Conservation (phyloP, 2,329 filamentous ascomycete species). For the Ilyonectria robusta region DNA sequence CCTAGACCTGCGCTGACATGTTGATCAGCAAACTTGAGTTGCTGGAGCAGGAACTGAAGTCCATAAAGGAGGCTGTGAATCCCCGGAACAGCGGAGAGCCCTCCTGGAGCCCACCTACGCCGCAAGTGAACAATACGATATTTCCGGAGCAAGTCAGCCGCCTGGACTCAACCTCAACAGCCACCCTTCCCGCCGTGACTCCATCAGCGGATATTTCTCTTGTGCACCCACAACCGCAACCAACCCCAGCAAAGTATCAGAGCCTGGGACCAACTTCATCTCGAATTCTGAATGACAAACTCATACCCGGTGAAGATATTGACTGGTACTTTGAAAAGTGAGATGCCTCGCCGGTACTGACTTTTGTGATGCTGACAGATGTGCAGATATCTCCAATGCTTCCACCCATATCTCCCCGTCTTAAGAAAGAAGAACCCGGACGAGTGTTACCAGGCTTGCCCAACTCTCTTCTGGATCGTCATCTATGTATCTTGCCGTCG, state of each 20-base stretch:
- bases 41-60: conserved; percentile 67
- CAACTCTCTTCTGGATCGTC: conserved; percentile 69
- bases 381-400: conserved; percentile 65
- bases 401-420: conserved; percentile 67
- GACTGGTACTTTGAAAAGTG: conserved; percentile 70
- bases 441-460: conserved; percentile 62
- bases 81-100: conserved; percentile 39
- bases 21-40: conserved; percentile 67
- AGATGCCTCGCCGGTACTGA: conserved; percentile 19
- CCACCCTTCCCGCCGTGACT: conserved; percentile 27
- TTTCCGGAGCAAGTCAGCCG: conserved; percentile 39
- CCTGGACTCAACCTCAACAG: conserved; percentile 28
- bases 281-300: conserved; percentile 61
- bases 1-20: conserved; percentile 28
- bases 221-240: conserved; percentile 18
- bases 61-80: conserved; percentile 67
- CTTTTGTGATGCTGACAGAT: conserved; percentile 9
- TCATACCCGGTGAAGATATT: conserved; percentile 67
- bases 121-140: conserved; percentile 44
- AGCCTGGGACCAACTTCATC: conserved; percentile 53
- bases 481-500: conserved; percentile 65
- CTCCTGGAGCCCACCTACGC: conserved; percentile 49
- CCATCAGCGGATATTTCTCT: conserved; percentile 22
- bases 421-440: conserved; percentile 65
- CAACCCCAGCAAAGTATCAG: conserved; percentile 21